These are phyloP conservation scores for Scedosporium boydii DNA, from an alignment of 2,329 filamentous ascomycete species.

Conservation along the genomic window DNA sequence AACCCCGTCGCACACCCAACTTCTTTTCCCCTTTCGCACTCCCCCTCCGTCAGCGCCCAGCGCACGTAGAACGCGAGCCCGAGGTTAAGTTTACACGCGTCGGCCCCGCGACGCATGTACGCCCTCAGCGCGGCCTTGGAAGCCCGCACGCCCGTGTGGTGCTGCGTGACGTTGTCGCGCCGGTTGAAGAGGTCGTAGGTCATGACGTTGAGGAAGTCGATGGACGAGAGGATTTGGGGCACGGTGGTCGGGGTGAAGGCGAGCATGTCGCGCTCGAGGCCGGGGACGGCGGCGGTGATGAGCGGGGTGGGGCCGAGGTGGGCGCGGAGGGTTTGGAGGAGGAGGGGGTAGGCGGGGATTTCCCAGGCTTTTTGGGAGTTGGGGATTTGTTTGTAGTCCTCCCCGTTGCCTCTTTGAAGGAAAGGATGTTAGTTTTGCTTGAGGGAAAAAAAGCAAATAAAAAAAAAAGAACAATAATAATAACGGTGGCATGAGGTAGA, in stretches of 20 bases:
- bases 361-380: slow-evolving; percentile 53
- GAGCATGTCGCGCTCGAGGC: slow-evolving; percentile 54
- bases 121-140: slow-evolving; percentile 45
- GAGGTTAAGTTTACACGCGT: slow-evolving; percentile 45
- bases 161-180: slow-evolving; percentile 51
- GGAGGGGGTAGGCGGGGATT: slow-evolving; percentile 51
- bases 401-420: slow-evolving; percentile 48
- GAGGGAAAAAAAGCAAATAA: neutral
- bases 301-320: slow-evolving; percentile 47
- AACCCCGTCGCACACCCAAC: slow-evolving; percentile 44
- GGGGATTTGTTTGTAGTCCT: slow-evolving; percentile 56
- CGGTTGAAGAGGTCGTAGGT: slow-evolving; percentile 64
- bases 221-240: slow-evolving; percentile 44
- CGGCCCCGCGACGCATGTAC: slow-evolving; percentile 48
- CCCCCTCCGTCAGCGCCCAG: slow-evolving; percentile 44
- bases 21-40: slow-evolving; percentile 29
- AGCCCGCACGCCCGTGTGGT: slow-evolving; percentile 53
- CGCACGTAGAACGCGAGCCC: slow-evolving; percentile 61
- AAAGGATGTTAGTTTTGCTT: neutral
- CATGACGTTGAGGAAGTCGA: slow-evolving; percentile 63
- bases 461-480: neutral
- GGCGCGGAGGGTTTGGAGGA: slow-evolving; percentile 48
- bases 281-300: slow-evolving; percentile 61
- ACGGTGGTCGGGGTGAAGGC: slow-evolving; percentile 51
- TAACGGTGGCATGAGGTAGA: too few relatives aligned